Evolutionary conservation across 1,284 basidiomycete species (phyloP), one percentile per base, ranked within the genome.

Genomic region (Sanghuangporus weigelae): DNA sequence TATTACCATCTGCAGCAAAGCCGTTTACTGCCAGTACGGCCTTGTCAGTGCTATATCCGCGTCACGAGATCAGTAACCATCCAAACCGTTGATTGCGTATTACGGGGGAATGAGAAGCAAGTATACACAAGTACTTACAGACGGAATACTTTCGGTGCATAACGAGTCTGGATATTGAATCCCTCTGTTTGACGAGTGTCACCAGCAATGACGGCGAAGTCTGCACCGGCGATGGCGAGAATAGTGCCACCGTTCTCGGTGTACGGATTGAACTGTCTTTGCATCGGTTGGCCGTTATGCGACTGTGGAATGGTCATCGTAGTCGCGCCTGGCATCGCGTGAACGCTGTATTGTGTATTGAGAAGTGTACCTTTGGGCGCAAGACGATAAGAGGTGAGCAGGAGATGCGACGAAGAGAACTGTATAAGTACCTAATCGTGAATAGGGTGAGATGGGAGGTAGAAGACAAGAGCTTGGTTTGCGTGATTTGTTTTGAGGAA

Each of bases 161-260:
- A 96, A 74, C 95, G 85, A 62, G 95, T 96, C 80, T 98, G 95
- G 74, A 97, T 97, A 72, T 81, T 92, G 78, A 93, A 97, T 36
- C 95, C 95, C 75, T 95, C 92, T 67, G 90, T 94, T 79, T 97
- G 95, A 67, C 95, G 81, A 40, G 95, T 98, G 77, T 98, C 95
- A 62, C 94, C 93, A 5, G 95, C 95, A 72, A 97, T 92, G 73
- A 97, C 93, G 63, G 84, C 85, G 75, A 97, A 98, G 76, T 95
- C 92, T 60, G 86, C 83, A 59, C 95, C 95, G 7, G 95, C 93
- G 74, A 98, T 93, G 71, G 95, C 93, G 68, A 98, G 87, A 77
- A 97, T 95, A 44, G 95, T 95, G 36, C 95, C 95, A 57, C 95
- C 94, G 71, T 96, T 97, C 71, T 95, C 87, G 12, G 86, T 82